Percentiles rank a stretch among this genome's conserved stretches.
These are phyloP conservation scores for Cucurbita pepo DNA, from an alignment of 306 rosid genomes.

Conservation along the genomic window DNA sequence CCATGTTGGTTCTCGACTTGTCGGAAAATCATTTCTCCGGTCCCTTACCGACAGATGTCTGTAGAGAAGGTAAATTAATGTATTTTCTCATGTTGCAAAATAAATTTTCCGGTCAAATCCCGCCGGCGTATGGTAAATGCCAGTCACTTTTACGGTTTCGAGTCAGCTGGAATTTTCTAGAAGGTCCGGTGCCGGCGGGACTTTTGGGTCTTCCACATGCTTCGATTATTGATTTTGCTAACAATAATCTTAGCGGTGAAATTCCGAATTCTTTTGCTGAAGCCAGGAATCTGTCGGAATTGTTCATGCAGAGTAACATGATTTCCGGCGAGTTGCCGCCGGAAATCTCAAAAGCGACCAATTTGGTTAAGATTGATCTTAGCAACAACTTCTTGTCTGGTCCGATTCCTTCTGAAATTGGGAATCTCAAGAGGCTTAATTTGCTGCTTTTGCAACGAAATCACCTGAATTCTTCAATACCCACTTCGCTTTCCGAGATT, in stretches of 20 bases:
- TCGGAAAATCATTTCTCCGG: constrained; percentile 71
- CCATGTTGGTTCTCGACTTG: constrained; percentile 56
- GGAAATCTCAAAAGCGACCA: constrained; percentile 44
- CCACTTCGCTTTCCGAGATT: constrained; percentile 46
- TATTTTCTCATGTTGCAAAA: constrained; percentile 68
- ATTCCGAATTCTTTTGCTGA: constrained; percentile 34
- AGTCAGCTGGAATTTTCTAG: constrained; percentile 45
- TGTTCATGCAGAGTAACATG: constrained; percentile 60
- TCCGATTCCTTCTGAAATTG: constrained; percentile 73
- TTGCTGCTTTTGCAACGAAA: constrained; percentile 69
- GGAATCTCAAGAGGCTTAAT: constrained; percentile 50
- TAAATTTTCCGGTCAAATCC: constrained; percentile 57
- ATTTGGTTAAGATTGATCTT: constrained; percentile 72
- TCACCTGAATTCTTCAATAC: constrained; percentile 58
- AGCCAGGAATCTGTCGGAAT: constrained; percentile 63
- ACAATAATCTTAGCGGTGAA: constrained; percentile 48
- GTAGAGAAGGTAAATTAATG: constrained; percentile 43
- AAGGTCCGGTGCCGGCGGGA: constrained; percentile 57
- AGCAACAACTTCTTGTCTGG: constrained; percentile 65
- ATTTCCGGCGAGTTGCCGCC: constrained; percentile 67
- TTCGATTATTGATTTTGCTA: constrained; percentile 61
- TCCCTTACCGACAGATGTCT: constrained; percentile 58
- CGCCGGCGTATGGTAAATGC: constrained; percentile 47
- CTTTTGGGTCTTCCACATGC: constrained; percentile 58
- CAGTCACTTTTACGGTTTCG: constrained; percentile 59